Evolutionary conservation across 2,329 filamentous ascomycete species (phyloP), one percentile per base, ranked within the genome.

Genomic region (Fusarium sp.): DNA sequence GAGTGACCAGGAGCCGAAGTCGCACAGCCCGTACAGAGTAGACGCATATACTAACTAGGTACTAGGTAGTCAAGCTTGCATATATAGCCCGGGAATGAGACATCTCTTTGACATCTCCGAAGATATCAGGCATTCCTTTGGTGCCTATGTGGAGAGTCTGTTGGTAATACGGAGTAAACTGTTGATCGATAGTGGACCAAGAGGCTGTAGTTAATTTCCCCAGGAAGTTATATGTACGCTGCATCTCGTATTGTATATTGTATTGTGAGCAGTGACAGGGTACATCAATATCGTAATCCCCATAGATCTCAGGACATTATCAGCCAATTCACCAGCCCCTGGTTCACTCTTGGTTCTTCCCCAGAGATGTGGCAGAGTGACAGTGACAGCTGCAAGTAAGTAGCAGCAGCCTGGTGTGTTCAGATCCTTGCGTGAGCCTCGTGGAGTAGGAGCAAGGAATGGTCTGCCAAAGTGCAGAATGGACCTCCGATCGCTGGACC

Each of bases 391-490:
- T 70, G 53, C 67, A 70, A 63, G 67, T 62, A 60, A 77, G 68
- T 54, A 72, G 54, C 65, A 64, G 66, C 60, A 64, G 66, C 58
- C 53, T 66, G 67, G 72, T 69, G 68, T 63, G 66, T 63, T 61
- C 57, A 62, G 73, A 77, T 73, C 76, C 76, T 78, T 78, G 70
- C 74, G 73, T 73, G 76, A 75, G 61, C 63, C 69, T 76, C 76
- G 71, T 78, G 70, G 73, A 73, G 75, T 77, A 72, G 61, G 54
- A 66, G 45, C 65, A 57, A 50, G 45, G 55, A 56, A 72, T 64
- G 63, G 67, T 72, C 71, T 71, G 36, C 57, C 32, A 60, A 28
- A 66, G 54, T 67, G 63, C 63, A 71, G 53, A 58, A 64, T 63
- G 59, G 68, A 47, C 45, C 65, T 69, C 56, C 66, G 39, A 58